Base-by-base conservation (phyloP, 2,329 filamentous ascomycete species). In the Fusarium albidum region DNA sequence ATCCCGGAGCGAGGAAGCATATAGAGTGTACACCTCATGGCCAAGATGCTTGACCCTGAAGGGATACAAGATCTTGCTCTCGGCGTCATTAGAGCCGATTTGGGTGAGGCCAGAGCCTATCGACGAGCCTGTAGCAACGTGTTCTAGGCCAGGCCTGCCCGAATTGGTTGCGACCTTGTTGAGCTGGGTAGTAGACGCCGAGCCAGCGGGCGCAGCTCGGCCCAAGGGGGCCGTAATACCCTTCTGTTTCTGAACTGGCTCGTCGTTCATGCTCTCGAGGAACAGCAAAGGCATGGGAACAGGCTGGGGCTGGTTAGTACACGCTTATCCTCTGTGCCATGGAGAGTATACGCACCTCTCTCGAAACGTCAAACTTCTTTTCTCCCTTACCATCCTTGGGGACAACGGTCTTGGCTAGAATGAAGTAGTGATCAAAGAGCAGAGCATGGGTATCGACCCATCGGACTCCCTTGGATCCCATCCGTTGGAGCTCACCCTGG, bases 221-320 rank as follows among this genome's bases (percentile, higher is more conserved):
- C 80, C 78, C 18, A 86, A 69, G 2, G 85, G 84, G 2, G 84
- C 80, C 2, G 87, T 85, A 45, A 94, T 84, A 35, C 90, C 87
- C 70, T 92, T 93, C 64, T 85, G 82, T 71, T 95, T 96, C 49
- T 93, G 84, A 6, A 98, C 90, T 0, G 95, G 88, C 60, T 96
- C 92, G 61, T 99, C 96, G 62, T 94, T 91, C 63, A 91, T 88
- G 71, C 91, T 96, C 73, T 99, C 96, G 1, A 99, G 80, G 42
- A 96, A 91, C 21, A 99, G 80, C 3, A 99, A 80, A 65, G 96
- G 93, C 94, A 99, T 99, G 0, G 95, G 95, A 59, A 99, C 97
- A 7, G 90, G 92, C 79, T 89, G 37, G 9, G 28, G 55, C 45
- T 11, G 57, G 68, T 74, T 59, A 75, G 61, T 41, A n/a, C 34